A percentile compares a stretch with the other conserved stretches of the same genome.
Evolutionary conservation across 2,329 filamentous ascomycete species (phyloP).

Genomic region (Torrubiella hemipterigena): DNA sequence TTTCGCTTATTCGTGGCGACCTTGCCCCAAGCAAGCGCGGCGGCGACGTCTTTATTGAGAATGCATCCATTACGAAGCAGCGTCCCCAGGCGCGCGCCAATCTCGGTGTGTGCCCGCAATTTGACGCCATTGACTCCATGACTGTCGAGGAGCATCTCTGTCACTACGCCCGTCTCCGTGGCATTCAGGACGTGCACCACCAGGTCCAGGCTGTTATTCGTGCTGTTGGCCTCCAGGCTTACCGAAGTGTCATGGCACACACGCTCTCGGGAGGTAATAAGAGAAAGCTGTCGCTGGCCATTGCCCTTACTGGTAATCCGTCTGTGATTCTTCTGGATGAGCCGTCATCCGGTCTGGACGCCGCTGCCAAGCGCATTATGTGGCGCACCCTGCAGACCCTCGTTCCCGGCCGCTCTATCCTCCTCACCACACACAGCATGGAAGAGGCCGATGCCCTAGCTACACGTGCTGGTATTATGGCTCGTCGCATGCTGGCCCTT

Average conservation of each 20-base stretch:
- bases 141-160: conserved; percentile 59
- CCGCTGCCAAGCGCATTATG: conserved; percentile 61
- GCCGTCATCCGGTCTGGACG: conserved; percentile 61
- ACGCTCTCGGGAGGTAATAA: conserved; percentile 68
- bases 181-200: conserved; percentile 39
- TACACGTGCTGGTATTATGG: conserved; percentile 56
- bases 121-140: conserved; percentile 63
- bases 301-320: conserved; percentile 66
- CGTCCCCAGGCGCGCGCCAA: conserved; percentile 50
- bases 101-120: conserved; percentile 62
- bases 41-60: conserved; percentile 58
- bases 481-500: conserved; percentile 66
- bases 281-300: conserved; percentile 60
- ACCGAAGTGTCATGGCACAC: conserved; percentile 49
- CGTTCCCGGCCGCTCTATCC: conserved; percentile 51
- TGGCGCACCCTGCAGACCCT: conserved; percentile 60
- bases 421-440: conserved; percentile 71
- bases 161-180: conserved; percentile 63
- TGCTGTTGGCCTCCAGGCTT: conserved; percentile 52
- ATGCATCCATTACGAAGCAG: conserved; percentile 49
- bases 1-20: conserved; percentile 62
- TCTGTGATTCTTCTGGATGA: conserved; percentile 65
- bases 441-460: conserved; percentile 70
- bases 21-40: conserved; percentile 41
- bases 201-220: conserved; percentile 54